A percentile compares a stretch with the other conserved stretches of the same genome.
These are phyloP conservation scores for Trametes maxima DNA, from an alignment of 768 basidiomycete species.

Conservation along the genomic window DNA sequence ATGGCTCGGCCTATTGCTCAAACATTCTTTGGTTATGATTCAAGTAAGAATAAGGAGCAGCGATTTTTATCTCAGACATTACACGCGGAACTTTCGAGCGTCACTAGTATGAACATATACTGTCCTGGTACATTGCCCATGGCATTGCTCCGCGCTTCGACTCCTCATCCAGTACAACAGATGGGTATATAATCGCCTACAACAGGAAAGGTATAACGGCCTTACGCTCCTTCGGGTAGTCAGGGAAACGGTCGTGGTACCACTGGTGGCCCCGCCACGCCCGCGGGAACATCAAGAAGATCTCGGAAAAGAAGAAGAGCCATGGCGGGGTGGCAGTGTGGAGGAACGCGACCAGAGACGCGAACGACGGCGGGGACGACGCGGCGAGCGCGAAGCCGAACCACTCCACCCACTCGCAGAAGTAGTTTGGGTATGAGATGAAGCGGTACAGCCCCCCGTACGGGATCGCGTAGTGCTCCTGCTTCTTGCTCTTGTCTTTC, in stretches of 20 bases:
- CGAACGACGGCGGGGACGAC: slow-evolving; percentile 45
- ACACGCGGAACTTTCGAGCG: no score
- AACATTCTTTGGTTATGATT: no score
- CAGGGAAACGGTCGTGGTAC: slow-evolving; percentile 78
- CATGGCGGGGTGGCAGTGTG: slow-evolving; percentile 69
- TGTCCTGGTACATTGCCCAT: no score
- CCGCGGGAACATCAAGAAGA: slow-evolving; percentile 79
- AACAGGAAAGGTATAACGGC: slow-evolving; percentile 80
- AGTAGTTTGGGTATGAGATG: slow-evolving; percentile 91
- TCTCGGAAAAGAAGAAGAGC: slow-evolving; percentile 74
- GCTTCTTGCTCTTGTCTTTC: slow-evolving; percentile 31
- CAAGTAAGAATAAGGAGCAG: no score
- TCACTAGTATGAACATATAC: no score
- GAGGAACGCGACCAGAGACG: slow-evolving; percentile 35
- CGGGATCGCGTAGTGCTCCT: slow-evolving; percentile 77
- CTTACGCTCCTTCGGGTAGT: slow-evolving; percentile 78
- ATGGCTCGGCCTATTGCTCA: no score
- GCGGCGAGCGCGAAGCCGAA: slow-evolving; percentile 81
- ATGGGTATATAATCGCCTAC: slow-evolving; percentile 31
- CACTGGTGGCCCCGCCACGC: slow-evolving; percentile 82
- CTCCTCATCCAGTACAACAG: no score
- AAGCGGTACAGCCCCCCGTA: slow-evolving; percentile 73
- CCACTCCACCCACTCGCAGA: slow-evolving; percentile 97
- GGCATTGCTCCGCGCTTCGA: no score
- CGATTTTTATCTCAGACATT: no score